Evolutionary conservation across 2,329 filamentous ascomycete species (phyloP).

Genomic region (Dothistroma pini): DNA sequence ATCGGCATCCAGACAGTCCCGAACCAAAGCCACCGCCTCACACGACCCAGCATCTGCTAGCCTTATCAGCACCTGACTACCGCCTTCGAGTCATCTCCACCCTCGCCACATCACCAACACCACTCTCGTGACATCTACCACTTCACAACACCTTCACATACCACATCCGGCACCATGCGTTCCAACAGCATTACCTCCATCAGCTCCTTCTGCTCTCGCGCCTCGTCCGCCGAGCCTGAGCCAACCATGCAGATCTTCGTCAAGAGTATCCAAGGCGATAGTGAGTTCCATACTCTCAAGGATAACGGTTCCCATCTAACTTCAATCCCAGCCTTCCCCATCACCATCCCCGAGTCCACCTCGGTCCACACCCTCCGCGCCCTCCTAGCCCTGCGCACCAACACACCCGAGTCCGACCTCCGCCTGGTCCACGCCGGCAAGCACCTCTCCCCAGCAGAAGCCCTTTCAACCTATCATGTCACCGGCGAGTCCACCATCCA

Average conservation of each 20-base stretch:
- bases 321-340: slow-evolving; percentile 49
- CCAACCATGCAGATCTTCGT: slow-evolving; percentile 60
- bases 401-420: slow-evolving; percentile 48
- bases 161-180: slow-evolving; percentile 36
- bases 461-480: slow-evolving; percentile 49
- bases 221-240: slow-evolving; percentile 42
- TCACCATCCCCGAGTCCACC: slow-evolving; percentile 53
- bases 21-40: not conserved
- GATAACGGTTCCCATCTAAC: slow-evolving; percentile 19
- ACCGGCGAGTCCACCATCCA: slow-evolving; percentile 50
- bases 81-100: not conserved
- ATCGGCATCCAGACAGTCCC: not conserved
- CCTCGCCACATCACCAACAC: not conserved
- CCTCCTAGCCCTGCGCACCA: slow-evolving; percentile 56
- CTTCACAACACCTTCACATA: not conserved
- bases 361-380: slow-evolving; percentile 54
- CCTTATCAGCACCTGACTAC: not conserved
- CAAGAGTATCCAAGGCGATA: slow-evolving; percentile 56
- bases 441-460: slow-evolving; percentile 46
- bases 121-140: not conserved
- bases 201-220: slow-evolving; percentile 39
- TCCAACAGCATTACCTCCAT: slow-evolving; percentile 44
- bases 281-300: slow-evolving; percentile 41
- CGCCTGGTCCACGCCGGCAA: slow-evolving; percentile 58
- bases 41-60: slow-evolving; percentile 1